phyloP scores from a whole-genome alignment of 208 protist genomes.

The Polymyxa betae region DNA sequence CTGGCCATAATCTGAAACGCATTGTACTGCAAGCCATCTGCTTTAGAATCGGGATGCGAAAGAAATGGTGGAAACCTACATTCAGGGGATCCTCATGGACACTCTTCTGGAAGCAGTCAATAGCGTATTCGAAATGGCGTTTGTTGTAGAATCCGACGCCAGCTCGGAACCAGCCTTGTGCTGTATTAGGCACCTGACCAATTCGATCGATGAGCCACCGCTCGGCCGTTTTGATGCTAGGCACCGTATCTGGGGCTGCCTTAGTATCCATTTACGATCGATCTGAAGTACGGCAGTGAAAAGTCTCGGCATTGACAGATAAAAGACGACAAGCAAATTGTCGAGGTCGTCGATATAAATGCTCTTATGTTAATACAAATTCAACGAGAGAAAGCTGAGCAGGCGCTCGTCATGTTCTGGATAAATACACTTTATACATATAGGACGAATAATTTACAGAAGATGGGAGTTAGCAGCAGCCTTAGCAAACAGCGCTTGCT shows the following conservation, averaged over 20 bases:
- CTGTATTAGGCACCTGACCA: conserved; percentile 9
- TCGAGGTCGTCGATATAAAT: too few species aligned
- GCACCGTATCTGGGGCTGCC: neutral
- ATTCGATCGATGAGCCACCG: conserved; percentile 26
- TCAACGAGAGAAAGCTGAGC: too few species aligned
- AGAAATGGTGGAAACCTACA: neutral
- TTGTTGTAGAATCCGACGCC: conserved; percentile 65
- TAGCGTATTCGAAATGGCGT: conserved; percentile 50
- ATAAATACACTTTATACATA: too few species aligned
- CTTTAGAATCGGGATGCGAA: neutral
- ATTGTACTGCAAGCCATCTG: conserved; percentile 57
- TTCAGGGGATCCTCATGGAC: conserved; percentile 59
- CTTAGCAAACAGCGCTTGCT: conserved; percentile 45
- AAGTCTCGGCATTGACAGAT: too few species aligned
- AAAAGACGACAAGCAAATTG: too few species aligned
- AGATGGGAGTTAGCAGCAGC: conserved; percentile 12
- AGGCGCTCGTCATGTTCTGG: too few species aligned
- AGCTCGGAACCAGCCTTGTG: neutral
- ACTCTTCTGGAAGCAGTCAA: conserved; percentile 63
- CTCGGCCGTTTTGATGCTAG: conserved; percentile 3
- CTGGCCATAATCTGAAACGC: conserved; percentile 64
- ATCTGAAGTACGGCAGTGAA: too few species aligned
- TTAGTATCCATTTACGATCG: too few species aligned
- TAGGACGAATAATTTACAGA: neutral
- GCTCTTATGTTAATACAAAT: too few species aligned